These are phyloP conservation scores for Angomonas deanei DNA, from an alignment of 208 protist species.

Conservation along the genomic window DNA sequence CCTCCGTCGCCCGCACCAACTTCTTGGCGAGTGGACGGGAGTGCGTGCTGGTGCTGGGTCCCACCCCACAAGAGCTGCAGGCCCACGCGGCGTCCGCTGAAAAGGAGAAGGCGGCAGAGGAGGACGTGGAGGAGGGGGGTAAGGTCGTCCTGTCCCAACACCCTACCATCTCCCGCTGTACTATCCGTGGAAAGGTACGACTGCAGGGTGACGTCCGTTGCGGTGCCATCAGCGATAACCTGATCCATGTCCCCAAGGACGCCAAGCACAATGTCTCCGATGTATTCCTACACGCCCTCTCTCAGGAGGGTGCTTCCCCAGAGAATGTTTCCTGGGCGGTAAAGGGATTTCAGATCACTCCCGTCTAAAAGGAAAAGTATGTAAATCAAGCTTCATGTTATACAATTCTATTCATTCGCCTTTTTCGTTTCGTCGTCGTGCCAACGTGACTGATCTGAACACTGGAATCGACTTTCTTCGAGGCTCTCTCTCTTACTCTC, in stretches of 20 bases:
- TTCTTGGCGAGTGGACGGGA: slow-evolving; percentile 51
- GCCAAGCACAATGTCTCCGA: slow-evolving; percentile 2
- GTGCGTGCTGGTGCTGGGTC: slow-evolving; percentile 57
- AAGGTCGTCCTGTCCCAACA: slow-evolving; percentile 45
- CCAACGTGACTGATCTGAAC: no score
- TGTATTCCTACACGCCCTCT: not conserved
- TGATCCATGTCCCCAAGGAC: slow-evolving; percentile 40
- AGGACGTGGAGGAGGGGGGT: slow-evolving; percentile 37
- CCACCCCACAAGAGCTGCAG: slow-evolving; percentile 24
- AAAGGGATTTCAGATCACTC: slow-evolving; percentile 19
- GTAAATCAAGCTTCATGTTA: no score
- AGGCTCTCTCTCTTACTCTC: no score
- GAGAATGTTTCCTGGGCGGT: not conserved
- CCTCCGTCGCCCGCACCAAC: slow-evolving; percentile 28
- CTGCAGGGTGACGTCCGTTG: slow-evolving; percentile 60
- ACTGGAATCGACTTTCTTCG: no score
- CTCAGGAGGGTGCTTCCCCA: not conserved
- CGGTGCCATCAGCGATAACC: slow-evolving; percentile 64
- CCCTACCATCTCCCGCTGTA: slow-evolving; percentile 43
- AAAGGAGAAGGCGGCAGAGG: slow-evolving; percentile 24
- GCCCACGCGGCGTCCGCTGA: slow-evolving; percentile 8
- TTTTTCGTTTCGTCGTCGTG: no score
- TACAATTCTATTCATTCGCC: no score
- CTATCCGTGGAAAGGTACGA: slow-evolving; percentile 54
- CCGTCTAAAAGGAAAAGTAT: not conserved